phyloP scores from a whole-genome alignment of 352 stramenopile genomes.

The Globisporangium mamillatum region DNA sequence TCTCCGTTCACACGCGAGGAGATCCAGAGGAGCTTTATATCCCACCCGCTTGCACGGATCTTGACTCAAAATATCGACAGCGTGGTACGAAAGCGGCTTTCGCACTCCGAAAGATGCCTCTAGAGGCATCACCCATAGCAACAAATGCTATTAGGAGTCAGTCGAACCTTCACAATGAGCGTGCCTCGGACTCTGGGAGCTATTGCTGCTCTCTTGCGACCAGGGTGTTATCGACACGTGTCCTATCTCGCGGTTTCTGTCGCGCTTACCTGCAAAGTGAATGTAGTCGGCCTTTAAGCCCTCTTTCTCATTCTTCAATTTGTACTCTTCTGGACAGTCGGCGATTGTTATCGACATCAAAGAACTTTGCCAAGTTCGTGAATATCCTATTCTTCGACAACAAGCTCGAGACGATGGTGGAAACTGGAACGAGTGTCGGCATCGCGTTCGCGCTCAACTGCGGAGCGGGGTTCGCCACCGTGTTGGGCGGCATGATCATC shows the following conservation, averaged over 20 bases:
- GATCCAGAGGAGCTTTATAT: neutral
- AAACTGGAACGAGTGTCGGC: constrained; percentile 27
- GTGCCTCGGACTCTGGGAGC: neutral
- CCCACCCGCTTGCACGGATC: neutral
- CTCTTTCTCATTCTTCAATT: neutral
- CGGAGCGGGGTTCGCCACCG: constrained; percentile 46
- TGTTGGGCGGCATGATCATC: constrained; percentile 65
- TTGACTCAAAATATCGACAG: neutral
- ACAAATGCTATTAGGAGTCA: neutral
- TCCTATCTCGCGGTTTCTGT: neutral
- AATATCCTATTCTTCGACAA: neutral
- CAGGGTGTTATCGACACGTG: neutral
- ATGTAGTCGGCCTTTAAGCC: neutral
- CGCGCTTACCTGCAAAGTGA: neutral
- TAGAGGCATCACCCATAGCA: neutral
- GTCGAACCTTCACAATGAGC: neutral
- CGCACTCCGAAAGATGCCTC: neutral
- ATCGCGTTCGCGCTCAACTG: constrained; percentile 57
- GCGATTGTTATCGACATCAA: neutral
- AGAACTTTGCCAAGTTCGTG: neutral
- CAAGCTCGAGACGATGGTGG: constrained; percentile 25
- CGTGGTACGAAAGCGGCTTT: neutral
- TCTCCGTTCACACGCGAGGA: neutral
- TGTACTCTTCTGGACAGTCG: neutral
- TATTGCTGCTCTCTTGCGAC: neutral